Evolutionary conservation across 108 stramenopile genomes (phyloP), one percentile per base, ranked within the genome.

Genomic region (Cylindrotheca fusiformis): DNA sequence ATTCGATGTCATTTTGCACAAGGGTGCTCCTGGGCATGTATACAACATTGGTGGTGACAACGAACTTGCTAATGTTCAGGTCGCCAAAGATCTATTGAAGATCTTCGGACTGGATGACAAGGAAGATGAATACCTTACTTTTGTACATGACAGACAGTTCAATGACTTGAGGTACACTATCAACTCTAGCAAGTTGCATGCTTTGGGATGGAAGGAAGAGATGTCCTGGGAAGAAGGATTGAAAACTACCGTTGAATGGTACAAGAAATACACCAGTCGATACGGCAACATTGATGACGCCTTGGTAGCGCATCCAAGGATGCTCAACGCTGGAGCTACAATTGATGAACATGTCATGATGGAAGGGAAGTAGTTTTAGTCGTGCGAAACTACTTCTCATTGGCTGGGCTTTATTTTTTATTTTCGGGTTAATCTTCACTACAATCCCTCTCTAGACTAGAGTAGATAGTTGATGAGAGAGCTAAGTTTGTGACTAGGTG

Each of bases 131-230:
- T 84, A 75, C 65, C 74, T 97, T 45, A 85, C 71, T 14, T 97
- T 90, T 54, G 97, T 97, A 14, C 92, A 90, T 5, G 99, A 99
- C 77, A 85, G 99, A 19, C 79, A 90, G 50, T 99, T 99, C 76
- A 99, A 99, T 71, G 99, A 99, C 79, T 84, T 98, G 71, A 85
- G 99, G 49, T 99, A 99, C 86, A 97, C 96, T 30, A 96, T 99
- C 74, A 95, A 98, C 71, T 81, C 75, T 57, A 50, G 67, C 29
- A 95, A 93, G 67, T 80, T 99, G 33, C 77, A 81, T 50, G 67
- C 86, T 47, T 75, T 99, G 10, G 99, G 99, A 46, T 95, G 96
- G 96, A 71, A 52, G 54, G 96, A 97, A 82, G 65, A 91, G 65
- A 95, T 95, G 83, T 48, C 82, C 20, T 99, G 97, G 96, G 95